A percentile compares a stretch with the other conserved stretches of the same genome.
Evolutionary conservation across 257 asterid genomes (phyloP).

Genomic region (Salvia hispanica): DNA sequence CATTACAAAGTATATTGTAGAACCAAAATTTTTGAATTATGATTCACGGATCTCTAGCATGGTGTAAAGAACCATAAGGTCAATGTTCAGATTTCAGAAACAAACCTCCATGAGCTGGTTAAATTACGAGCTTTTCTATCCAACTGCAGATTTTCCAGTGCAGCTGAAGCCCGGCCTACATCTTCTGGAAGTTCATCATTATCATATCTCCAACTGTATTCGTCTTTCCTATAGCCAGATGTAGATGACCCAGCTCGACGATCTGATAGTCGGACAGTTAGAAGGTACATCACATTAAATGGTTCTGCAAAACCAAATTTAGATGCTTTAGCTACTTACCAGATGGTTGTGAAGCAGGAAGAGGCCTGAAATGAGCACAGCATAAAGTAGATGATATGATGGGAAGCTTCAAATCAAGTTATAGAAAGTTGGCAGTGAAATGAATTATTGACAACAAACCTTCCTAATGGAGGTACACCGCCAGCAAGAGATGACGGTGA

Average conservation of each 20-base stretch:
- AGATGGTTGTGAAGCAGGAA: conserved; percentile 73
- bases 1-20: background rate
- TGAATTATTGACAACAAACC: conserved; percentile 47
- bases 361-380: conserved; percentile 62
- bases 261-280: conserved; percentile 50
- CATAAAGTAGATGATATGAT: conserved; percentile 31
- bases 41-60: background rate
- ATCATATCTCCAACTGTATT: conserved; percentile 83
- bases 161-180: conserved; percentile 76
- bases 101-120: conserved; percentile 88
- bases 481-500: conserved; percentile 87
- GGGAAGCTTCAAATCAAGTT: conserved; percentile 20
- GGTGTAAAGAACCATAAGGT: conserved; percentile 7
- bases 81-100: conserved; percentile 34
- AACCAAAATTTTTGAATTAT: background rate
- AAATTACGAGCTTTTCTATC: conserved; percentile 90
- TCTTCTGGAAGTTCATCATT: conserved; percentile 77
- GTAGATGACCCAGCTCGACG: conserved; percentile 85
- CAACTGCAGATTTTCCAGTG: conserved; percentile 91
- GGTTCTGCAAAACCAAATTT: conserved; percentile 15
- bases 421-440: background rate
- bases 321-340: conserved; percentile 51
- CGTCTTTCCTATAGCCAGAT: conserved; percentile 90
- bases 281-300: conserved; percentile 3
- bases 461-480: conserved; percentile 94